These are phyloP conservation scores for Geotrichum restrictum DNA, from an alignment of 1,139 yeast species.

Conservation along the genomic window DNA sequence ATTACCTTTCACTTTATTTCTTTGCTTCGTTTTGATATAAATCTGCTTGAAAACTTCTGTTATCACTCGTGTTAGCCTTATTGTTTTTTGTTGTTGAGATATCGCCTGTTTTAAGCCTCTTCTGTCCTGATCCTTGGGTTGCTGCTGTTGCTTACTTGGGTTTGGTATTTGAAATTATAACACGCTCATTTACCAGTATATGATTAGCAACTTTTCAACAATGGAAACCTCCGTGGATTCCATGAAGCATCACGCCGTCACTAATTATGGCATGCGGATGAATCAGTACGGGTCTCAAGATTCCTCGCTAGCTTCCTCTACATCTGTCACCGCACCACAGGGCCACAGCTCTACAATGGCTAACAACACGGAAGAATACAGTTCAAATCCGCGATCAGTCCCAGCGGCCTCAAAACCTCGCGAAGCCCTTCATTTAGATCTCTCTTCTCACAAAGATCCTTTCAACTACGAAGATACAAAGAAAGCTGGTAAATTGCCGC, in stretches of 20 bases:
- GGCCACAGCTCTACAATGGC: not conserved
- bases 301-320: not conserved
- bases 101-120: no score
- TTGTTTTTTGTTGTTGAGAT: no score
- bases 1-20: not conserved
- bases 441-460: not conserved
- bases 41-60: not conserved
- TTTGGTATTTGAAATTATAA: no score
- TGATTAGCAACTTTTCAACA: not conserved
- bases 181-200: no score
- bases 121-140: no score
- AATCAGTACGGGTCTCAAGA: not conserved
- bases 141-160: no score
- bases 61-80: no score
- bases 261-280: not conserved
- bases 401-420: not conserved
- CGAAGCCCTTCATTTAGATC: constrained; percentile 5
- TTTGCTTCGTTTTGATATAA: no score
- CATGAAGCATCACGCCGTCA: not conserved
- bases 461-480: not conserved
- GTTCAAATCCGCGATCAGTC: not conserved
- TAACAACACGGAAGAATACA: not conserved
- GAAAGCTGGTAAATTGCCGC: constrained; percentile 6
- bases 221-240: not conserved
- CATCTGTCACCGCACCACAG: not conserved